Conservation (phyloP, 495 filamentous ascomycete genomes). For the Rhizodiscina lignyota region DNA sequence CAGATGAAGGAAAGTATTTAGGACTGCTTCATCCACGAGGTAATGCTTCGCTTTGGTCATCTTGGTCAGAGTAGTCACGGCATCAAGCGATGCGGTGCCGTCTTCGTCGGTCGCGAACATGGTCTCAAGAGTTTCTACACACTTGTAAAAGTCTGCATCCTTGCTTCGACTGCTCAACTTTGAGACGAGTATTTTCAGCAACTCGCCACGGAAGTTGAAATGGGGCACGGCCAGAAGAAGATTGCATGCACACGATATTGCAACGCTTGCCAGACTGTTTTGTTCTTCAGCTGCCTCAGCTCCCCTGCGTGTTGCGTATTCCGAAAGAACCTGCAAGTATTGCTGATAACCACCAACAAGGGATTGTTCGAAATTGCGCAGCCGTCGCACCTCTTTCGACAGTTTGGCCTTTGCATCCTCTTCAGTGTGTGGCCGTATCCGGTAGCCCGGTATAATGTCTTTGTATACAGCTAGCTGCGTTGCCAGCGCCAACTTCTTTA, state of each 20-base stretch:
- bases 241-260: constrained; percentile 69
- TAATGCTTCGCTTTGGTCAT: constrained; percentile 86
- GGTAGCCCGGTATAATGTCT: constrained; percentile 88
- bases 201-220: constrained; percentile 85
- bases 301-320: constrained; percentile 34
- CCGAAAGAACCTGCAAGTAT: constrained; percentile 59
- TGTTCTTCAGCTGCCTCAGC: constrained; percentile 10
- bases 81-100: constrained; percentile 72
- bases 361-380: constrained; percentile 69
- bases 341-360: constrained; percentile 64
- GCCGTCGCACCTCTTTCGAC: constrained; percentile 75
- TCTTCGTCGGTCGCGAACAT: constrained; percentile 81
- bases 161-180: constrained; percentile 53
- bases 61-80: constrained; percentile 67
- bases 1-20: constrained; percentile 84
- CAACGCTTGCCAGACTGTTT: constrained; percentile 41
- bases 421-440: constrained; percentile 68
- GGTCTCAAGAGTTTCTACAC: constrained; percentile 59
- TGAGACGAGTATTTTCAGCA: constrained; percentile 71
- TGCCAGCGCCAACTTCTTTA: constrained; percentile 69
- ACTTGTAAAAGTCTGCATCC: constrained; percentile 62
- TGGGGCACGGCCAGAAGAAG: constrained; percentile 70
- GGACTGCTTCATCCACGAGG: constrained; percentile 60
- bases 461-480: constrained; percentile 86
- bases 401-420: constrained; percentile 58